Conservation (phyloP, 176 grass and related monocot species). For the Secale cereale region DNA sequence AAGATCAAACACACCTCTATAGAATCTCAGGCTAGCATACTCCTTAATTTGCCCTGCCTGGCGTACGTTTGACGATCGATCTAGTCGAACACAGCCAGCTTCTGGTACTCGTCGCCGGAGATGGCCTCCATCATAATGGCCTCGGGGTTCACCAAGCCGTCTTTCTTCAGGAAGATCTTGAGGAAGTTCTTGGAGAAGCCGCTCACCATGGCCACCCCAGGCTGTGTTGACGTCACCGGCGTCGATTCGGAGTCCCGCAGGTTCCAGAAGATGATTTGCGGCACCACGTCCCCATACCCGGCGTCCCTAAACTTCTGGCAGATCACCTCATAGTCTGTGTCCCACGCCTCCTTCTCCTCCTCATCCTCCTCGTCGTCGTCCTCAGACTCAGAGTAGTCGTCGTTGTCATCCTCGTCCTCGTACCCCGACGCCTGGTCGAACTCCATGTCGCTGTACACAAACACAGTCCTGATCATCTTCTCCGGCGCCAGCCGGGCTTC, state of each 20-base stretch:
- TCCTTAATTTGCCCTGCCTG: no score
- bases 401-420: no score
- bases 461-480: slow-evolving; percentile 6
- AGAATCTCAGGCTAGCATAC: no score
- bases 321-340: not conserved
- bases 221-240: slow-evolving; percentile 23
- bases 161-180: slow-evolving; percentile 34
- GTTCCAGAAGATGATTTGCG: not conserved
- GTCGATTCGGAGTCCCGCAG: not conserved
- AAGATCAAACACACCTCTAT: not conserved
- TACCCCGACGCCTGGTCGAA: slow-evolving; percentile 41
- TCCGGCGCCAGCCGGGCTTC: not conserved
- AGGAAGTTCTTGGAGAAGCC: slow-evolving; percentile 52
- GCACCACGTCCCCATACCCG: not conserved
- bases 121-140: not conserved
- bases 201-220: slow-evolving; percentile 40
- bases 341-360: not conserved
- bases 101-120: not conserved
- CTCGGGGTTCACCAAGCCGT: not conserved
- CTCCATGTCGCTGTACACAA: slow-evolving; percentile 76
- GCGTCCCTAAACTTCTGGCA: not conserved
- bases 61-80: not conserved
- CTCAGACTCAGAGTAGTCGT: no score
- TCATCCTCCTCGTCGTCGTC: not conserved
- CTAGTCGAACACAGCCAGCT: not conserved